Base-by-base conservation (phyloP, 2,329 filamentous ascomycete species). In the Epichloe sp. region DNA sequence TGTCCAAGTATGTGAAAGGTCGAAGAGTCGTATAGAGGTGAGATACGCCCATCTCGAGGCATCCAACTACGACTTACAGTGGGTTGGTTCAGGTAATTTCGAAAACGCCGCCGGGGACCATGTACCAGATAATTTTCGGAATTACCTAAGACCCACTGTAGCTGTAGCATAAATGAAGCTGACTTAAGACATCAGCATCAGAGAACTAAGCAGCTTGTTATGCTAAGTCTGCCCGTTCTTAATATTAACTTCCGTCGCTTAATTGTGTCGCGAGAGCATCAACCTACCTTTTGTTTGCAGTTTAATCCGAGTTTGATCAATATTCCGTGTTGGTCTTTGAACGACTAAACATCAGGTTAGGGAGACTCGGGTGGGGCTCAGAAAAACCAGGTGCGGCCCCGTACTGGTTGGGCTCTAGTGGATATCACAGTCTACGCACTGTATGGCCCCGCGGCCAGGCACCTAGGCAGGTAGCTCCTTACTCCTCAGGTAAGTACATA, bases 31-130 rank as follows among this genome's bases (percentile, higher is more conserved):
- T 64, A 44, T 72, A 73, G 5, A 86, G 68, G 55, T 75, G 72
- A 41, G 72, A 75, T 44, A 86, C 80, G 0, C 82, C 82, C 82
- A 86, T 75, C 19, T 11, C 23, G 35, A 37, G 6, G 3, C 4
- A 14, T 47, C 26, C 12, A 21, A 40, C 45, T 19, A 17, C 14
- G 15, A 38, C 15, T 5, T 12, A 23, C 23, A 6, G 21, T 23
- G 21, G 21, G 21, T 23, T 23, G 23, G 23, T 26, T 26, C 23
- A 7, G 23, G 23, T 7, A 26, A 26, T 26, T 26, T 26, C 23
- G 23, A 26, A 26, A 26, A 26, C 23, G 6, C 23, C 23, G 23
- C 23, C 23, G 6, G 23, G 6, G 23, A 26, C 23, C 23, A 26
- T 7, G 23, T 26, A 26, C 23, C 23, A 26, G 23, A 26, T 26